phyloP scores from a whole-genome alignment of 2,329 filamentous ascomycete genomes.

The Myriangium duriaei region DNA sequence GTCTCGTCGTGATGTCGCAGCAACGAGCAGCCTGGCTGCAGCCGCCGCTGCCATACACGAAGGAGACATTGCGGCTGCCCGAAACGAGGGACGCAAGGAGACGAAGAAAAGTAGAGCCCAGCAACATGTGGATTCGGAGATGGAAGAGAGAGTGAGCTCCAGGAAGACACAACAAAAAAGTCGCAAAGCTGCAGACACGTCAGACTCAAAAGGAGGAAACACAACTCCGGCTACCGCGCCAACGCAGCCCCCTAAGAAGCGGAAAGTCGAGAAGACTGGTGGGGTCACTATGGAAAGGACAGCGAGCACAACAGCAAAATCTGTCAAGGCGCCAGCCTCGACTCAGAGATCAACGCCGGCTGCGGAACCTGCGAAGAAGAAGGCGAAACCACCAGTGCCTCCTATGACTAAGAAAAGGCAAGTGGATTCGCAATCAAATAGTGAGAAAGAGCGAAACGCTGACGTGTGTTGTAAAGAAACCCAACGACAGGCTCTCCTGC shows the following conservation, averaged over 20 bases:
- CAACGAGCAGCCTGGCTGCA: conserved; percentile 54
- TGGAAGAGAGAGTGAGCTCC: conserved; percentile 49
- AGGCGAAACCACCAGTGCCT: conserved; percentile 47
- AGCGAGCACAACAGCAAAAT: conserved; percentile 43
- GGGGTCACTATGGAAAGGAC: conserved; percentile 51
- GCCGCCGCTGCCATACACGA: conserved; percentile 66
- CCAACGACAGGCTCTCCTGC: conserved; percentile 10
- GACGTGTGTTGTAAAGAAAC: conserved; percentile 1
- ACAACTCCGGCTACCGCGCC: conserved; percentile 43
- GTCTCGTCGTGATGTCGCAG: conserved; percentile 64
- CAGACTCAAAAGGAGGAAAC: conserved; percentile 38
- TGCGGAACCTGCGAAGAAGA: conserved; percentile 56
- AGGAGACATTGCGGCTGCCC: conserved; percentile 64
- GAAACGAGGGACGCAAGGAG: conserved; percentile 76
- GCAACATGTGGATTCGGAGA: conserved; percentile 64
- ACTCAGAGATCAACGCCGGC: conserved; percentile 59
- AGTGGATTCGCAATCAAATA: conserved; percentile 15
- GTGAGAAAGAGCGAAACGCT: conserved; percentile 7
- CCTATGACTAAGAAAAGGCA: conserved; percentile 16
- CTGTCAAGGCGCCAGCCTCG: conserved; percentile 27
- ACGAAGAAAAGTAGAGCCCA: conserved; percentile 49
- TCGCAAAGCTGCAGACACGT: conserved; percentile 47
- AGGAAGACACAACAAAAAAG: conserved; percentile 54
- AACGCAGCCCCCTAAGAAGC: conserved; percentile 53
- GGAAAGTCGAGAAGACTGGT: conserved; percentile 60